Conservation (phyloP, 495 filamentous ascomycete genomes). For the Stereocaulon alpinum region DNA sequence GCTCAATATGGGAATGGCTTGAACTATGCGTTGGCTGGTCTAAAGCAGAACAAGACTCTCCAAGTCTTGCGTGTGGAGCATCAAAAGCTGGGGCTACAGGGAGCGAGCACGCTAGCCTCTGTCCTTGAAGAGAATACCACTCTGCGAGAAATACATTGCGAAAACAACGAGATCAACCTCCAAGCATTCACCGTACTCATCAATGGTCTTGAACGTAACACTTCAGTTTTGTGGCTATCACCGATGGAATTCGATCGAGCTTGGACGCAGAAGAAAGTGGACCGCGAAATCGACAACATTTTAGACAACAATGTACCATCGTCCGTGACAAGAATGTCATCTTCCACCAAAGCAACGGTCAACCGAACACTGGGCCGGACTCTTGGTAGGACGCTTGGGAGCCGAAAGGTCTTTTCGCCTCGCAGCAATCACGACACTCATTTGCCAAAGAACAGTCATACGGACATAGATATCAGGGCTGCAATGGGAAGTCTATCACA, state of each 20-base stretch:
- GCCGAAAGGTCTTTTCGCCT: constrained; percentile 28
- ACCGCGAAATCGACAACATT: constrained; percentile 46
- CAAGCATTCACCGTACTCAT: constrained; percentile 70
- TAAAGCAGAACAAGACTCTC: constrained; percentile 66
- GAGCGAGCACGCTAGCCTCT: constrained; percentile 67
- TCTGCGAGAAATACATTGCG: constrained; percentile 61
- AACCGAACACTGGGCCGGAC: constrained; percentile 22
- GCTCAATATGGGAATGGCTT: constrained; percentile 75
- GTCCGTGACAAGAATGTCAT: constrained; percentile 10
- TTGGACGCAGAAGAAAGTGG: constrained; percentile 52
- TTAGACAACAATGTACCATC: constrained; percentile 23
- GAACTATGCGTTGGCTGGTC: constrained; percentile 62
- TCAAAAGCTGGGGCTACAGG: constrained; percentile 53
- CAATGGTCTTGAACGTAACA: constrained; percentile 59
- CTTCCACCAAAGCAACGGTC: constrained; percentile 22
- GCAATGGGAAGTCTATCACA: constrained; percentile 46
- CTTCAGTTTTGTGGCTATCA: constrained; percentile 53
- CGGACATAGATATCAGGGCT: constrained; percentile 40
- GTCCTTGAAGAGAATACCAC: constrained; percentile 57
- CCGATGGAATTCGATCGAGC: constrained; percentile 53
- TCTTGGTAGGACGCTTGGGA: constrained; percentile 26
- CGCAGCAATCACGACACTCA: constrained; percentile 17
- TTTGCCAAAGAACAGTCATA: constrained; percentile 21
- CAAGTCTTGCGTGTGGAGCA: constrained; percentile 68
- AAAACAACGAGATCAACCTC: constrained; percentile 68